Percentiles rank a stretch among this genome's conserved stretches.
Conservation (phyloP, 2,329 filamentous ascomycete species). For the Calonectria pseudoturangicola region DNA sequence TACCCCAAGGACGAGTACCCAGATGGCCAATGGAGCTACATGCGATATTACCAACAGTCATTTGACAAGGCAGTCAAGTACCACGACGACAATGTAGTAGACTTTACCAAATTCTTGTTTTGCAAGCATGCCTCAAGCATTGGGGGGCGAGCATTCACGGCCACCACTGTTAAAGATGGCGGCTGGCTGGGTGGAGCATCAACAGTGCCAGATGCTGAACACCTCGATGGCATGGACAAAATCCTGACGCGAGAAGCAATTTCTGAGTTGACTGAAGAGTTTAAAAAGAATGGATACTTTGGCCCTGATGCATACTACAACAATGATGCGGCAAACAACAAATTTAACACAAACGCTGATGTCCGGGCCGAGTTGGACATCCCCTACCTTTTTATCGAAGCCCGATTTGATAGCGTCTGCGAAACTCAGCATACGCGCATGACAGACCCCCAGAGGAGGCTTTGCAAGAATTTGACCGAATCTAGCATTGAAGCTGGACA, state of each 20-base stretch:
- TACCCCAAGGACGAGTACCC: conserved; percentile 8
- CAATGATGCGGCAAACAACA: conserved; percentile 1
- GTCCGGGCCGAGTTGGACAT: background rate
- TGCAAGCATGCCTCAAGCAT: background rate
- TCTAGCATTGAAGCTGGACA: background rate
- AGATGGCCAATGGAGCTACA: conserved; percentile 21
- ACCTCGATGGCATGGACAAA: background rate
- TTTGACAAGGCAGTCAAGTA: conserved; percentile 6
- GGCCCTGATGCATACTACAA: conserved; percentile 5
- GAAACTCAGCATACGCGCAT: conserved; percentile 6
- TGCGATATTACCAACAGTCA: conserved; percentile 13
- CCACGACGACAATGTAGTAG: background rate
- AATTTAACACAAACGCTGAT: conserved; percentile 15
- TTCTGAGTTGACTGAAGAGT: background rate
- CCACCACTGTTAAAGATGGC: background rate
- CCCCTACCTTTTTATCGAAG: conserved; percentile 1
- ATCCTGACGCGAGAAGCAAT: background rate
- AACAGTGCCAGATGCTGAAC: background rate
- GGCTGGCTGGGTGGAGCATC: background rate
- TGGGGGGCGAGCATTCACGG: background rate
- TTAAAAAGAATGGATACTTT: background rate
- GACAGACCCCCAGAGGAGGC: background rate
- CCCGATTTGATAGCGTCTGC: background rate
- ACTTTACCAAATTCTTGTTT: background rate
- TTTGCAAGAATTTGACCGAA: conserved; percentile 7